Percentiles rank a stretch among this genome's conserved stretches.
These are phyloP conservation scores for Avena eriantha DNA, from an alignment of 176 grass and related monocot species.

Conservation along the genomic window DNA sequence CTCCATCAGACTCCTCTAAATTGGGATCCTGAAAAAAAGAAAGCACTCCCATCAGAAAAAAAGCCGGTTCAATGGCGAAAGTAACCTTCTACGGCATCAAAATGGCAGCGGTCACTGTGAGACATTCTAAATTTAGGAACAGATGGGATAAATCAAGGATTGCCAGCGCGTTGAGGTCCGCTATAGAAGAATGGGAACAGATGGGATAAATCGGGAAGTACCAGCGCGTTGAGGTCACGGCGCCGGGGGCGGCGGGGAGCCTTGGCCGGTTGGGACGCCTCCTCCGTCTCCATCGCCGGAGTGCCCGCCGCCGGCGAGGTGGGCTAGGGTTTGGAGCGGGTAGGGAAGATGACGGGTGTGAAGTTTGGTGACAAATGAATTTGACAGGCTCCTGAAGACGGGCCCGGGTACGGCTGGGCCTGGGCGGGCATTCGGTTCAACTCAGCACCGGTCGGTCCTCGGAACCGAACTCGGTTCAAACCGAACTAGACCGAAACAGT, in stretches of 20 bases:
- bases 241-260: slow-evolving; percentile 60
- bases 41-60: slow-evolving; percentile 11
- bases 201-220: slow-evolving; percentile 26
- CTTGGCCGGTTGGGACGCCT: slow-evolving; percentile 41
- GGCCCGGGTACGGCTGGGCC: background rate
- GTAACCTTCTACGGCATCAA: slow-evolving; percentile 4
- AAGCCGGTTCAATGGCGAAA: slow-evolving; percentile 24
- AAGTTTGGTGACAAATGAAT: slow-evolving; percentile 55
- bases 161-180: background rate
- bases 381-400: background rate
- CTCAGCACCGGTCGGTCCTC: too few relatives aligned
- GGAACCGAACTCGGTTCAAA: too few relatives aligned
- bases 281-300: slow-evolving; percentile 61
- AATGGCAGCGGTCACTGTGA: slow-evolving; percentile 15
- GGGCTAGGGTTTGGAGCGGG: slow-evolving; percentile 43
- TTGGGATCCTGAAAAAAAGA: slow-evolving; percentile 53
- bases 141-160: too few relatives aligned
- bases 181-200: background rate
- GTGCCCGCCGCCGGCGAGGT: slow-evolving; percentile 43
- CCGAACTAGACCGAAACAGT: too few relatives aligned
- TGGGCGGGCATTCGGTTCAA: too few relatives aligned
- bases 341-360: slow-evolving; percentile 47
- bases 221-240: slow-evolving; percentile 81
- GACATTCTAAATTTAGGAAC: slow-evolving; percentile 25
- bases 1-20: slow-evolving; percentile 62